Evolutionary conservation across 2,329 filamentous ascomycete genomes (phyloP), one percentile per base, ranked within the genome.

Genomic region (Venturia aucupariae): DNA sequence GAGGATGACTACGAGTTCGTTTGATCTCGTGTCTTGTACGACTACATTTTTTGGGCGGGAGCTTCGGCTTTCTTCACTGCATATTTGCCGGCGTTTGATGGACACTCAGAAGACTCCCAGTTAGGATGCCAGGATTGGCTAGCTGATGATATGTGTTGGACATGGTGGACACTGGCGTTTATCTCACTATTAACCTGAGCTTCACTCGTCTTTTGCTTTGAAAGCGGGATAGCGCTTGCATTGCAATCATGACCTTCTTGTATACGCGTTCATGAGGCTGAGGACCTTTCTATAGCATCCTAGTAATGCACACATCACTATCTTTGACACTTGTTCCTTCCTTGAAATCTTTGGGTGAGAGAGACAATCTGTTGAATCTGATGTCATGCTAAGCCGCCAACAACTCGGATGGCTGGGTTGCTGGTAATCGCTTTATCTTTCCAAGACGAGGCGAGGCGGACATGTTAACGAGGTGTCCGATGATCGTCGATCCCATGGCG

Each of bases 1-100:
- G 75, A 77, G 51, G 75, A 74, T 51, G 75, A 77, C 63, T 77
- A 76, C 68, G 75, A 76, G 69, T 75, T 77, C 61, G 69, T 77
- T 63, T 75, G 74, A 64, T 71, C 68, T 32, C 72, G 64, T 24
- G 27, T 60, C 27, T 51, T 46, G 39, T 46, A 44, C 17, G 19
- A 24, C 41, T 46, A 30, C 42, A 61, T 41, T 41, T 61, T 19
- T 11, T 13, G 24, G 11, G 27, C 46, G 4, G 48, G 48, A 54
- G 48, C 32, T 54, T 32, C 27, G 48, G 48, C 27, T 54, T 54
- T 32, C 15, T 54, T 54, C n/a, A n/a, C n/a, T n/a, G 10, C 30
- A 19, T 55, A 6, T 41, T 41, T 15, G 35, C 24, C 30, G 51
- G 51, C 51, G 51, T 35, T 22, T 57, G 51, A 15, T 57, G 51